Evolutionary conservation across 805 yeast species (phyloP), one percentile per base, ranked within the genome.

Genomic region (Candida ulmi): DNA sequence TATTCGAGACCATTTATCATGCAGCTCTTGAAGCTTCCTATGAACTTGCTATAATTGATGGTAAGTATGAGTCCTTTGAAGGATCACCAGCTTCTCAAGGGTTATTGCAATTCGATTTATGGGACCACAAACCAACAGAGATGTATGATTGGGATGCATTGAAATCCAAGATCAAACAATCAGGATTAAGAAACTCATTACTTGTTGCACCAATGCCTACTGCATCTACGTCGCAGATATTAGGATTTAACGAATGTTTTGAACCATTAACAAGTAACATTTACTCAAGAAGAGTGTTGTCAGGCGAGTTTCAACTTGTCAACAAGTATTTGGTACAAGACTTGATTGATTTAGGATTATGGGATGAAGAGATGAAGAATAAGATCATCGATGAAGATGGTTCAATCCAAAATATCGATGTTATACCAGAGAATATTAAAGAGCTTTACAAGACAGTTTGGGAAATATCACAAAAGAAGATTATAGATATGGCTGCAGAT

Each of bases 181-280:
- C 77, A 54, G 98, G 98, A 35, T 54, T 91, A 31, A 71, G 97
- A 56, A 91, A 91, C 68, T 91, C 97, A 5, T 65, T 91, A 41
- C 61, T 90, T 15, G 85, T 90, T 26, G 97, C 95, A 1, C 93
- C 96, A 38, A 91, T 91, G 98, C 98, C 98, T 33, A 91, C 98
- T 15, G 98, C 98, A 2, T 88, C 97, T 1, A 91, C 98, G 2
- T 91, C 98, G 3, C 97, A 88, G 67, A 90, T 91, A 37, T 69
- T 91, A 38, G 98, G 97, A 30, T 87, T 76, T 69, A 90, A 80
- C 52, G 98, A 91, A 66, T 90, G 97, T 64, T 91, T 91, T 61
- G 99, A 91, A 63, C 98, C 99, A 11, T 79, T 80, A 60, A 90
- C 99, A 8, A 88, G 96, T 17, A 91, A 91, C 65, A 79, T 91